Evolutionary conservation across 2,329 filamentous ascomycete species (phyloP), one percentile per base, ranked within the genome.

Genomic region (Xylariaceae sp.): DNA sequence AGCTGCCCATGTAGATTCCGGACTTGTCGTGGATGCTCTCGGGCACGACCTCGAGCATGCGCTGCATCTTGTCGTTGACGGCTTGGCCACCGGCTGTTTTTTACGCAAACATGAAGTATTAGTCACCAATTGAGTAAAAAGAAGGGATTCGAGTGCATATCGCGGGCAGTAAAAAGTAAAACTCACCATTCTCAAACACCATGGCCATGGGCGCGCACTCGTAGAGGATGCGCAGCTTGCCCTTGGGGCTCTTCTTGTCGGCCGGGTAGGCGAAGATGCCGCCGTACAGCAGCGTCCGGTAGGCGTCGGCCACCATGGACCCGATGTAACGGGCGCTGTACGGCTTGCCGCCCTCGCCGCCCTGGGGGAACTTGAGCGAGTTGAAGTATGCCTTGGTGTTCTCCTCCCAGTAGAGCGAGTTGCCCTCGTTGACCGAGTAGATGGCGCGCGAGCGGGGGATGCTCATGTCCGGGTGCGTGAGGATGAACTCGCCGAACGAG

Each of bases 191-290:
- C 69, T 98, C 92, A 64, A 98, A 97, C 5, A 98, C 78, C 83
- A 97, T 85, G 16, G 92, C 92, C 92, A 98, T 98, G 27, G 92
- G 92, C 11, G 92, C 92, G 62, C 92, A 98, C 71, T 98, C 92
- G 68, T 98, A 98, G 55, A 98, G 64, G 52, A 98, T 98, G 50
- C 92, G 78, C 52, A 98, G 76, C 74, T 98, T 98, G 53, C 92
- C 92, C 79, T 97, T 98, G 50, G 89, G 88, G 59, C 85, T 94
- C 81, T 98, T 97, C 73, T 89, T 94, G 61, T 98, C 92, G 11
- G 90, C 87, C 0, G 92, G 92, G 62, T 98, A 98, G 31, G 92
- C 92, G 64, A 98, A 98, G 60, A 98, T 85, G 51, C 92, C 92
- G 44, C 92, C 92, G 62, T 98, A 98, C 41, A 97, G 68, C 49